Evolutionary conservation across 768 basidiomycete species (phyloP).

Genomic region (Auriscalpium microsporum): DNA sequence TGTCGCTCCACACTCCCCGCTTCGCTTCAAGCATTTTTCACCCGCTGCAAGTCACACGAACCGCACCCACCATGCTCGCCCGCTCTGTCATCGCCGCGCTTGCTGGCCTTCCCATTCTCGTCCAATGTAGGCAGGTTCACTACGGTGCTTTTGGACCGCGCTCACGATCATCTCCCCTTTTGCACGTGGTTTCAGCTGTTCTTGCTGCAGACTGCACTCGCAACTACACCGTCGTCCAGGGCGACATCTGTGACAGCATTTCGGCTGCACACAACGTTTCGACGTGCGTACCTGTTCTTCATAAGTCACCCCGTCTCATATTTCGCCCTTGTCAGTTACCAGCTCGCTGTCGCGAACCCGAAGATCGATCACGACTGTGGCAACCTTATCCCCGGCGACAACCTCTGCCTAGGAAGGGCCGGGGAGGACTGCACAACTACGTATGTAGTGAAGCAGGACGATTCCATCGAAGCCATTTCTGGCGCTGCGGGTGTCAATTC

Average conservation of each 20-base stretch:
- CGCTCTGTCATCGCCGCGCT: constrained; percentile 30
- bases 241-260: constrained; percentile 63
- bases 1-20: constrained; percentile 8
- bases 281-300: constrained; percentile 35
- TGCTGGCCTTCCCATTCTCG: constrained; percentile 39
- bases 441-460: constrained; percentile 47
- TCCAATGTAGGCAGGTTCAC: constrained; percentile 28
- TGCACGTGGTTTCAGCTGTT: constrained; percentile 4
- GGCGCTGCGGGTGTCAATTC: constrained; percentile 35
- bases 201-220: constrained; percentile 45
- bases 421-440: constrained; percentile 57
- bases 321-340: constrained; percentile 40
- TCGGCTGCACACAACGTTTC: constrained; percentile 53
- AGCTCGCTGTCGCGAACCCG: constrained; percentile 59
- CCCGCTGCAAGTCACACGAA: too few species aligned
- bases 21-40: constrained; percentile 7
- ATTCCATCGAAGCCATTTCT: constrained; percentile 51
- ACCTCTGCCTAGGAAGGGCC: constrained; percentile 52
- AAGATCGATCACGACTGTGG: constrained; percentile 46
- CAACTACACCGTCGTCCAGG: constrained; percentile 44
- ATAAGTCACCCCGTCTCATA: constrained; percentile 1
- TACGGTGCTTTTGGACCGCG: background rate
- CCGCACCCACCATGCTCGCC: constrained; percentile 27
- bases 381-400: constrained; percentile 45
- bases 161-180: background rate